Evolutionary conservation across 2,329 filamentous ascomycete genomes (phyloP).

Genomic region (Fusarium redolens): DNA sequence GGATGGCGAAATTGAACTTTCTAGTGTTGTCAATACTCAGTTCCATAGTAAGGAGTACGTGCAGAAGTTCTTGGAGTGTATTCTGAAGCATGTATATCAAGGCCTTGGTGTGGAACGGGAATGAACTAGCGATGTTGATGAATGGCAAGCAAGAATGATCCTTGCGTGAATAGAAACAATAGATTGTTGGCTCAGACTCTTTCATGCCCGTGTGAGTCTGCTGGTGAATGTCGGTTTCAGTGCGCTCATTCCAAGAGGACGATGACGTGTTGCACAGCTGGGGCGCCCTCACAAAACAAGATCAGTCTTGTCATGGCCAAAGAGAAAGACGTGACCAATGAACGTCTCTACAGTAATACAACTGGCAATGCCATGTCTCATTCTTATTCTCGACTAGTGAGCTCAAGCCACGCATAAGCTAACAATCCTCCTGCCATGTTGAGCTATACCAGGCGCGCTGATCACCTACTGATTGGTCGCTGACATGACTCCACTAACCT

Average conservation of each 20-base stretch:
- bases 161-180: too few relatives aligned
- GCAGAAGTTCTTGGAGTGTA: neutral
- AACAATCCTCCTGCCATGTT: neutral
- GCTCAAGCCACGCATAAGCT: neutral
- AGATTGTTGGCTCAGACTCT: too few relatives aligned
- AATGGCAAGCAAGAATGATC: too few relatives aligned
- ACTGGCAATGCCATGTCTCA: neutral
- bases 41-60: neutral
- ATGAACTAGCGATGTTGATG: too few relatives aligned
- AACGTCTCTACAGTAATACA: neutral
- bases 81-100: neutral
- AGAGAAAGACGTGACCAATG: neutral
- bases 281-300: too few relatives aligned
- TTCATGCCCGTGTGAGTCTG: too few relatives aligned
- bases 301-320: neutral
- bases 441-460: neutral
- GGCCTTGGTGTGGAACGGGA: too few relatives aligned
- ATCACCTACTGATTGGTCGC: neutral
- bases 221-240: fast-evolving
- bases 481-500: neutral
- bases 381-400: neutral
- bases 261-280: neutral
- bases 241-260: neutral
- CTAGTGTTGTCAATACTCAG: neutral
- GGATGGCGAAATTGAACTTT: neutral